Conservation (phyloP, 2,329 filamentous ascomycete genomes). For the Colletotrichum eleusines region DNA sequence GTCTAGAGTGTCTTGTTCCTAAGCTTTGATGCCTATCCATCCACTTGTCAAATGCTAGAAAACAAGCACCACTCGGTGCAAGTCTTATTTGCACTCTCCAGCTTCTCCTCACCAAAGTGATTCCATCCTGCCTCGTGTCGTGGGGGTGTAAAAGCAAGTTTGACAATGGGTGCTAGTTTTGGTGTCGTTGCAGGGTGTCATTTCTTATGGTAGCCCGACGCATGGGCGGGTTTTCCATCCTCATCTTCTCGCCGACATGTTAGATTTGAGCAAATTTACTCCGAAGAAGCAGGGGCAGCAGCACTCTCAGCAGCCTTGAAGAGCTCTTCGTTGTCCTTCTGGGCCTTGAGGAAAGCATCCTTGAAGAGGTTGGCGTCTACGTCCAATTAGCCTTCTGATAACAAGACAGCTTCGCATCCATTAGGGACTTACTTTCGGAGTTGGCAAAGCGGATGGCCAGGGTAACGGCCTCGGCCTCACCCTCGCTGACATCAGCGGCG, state of each 20-base stretch:
- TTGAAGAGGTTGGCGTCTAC: constrained; percentile 97
- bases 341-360: constrained; percentile 95
- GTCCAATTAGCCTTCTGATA: constrained; percentile 46
- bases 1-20: constrained; percentile 41
- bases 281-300: constrained; percentile 44
- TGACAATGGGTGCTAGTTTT: constrained; percentile 35
- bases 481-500: constrained; percentile 96
- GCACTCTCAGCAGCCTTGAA: constrained; percentile 67
- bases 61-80: constrained; percentile 41
- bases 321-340: constrained; percentile 93
- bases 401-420: neutral
- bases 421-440: constrained; percentile 82
- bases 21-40: constrained; percentile 41
- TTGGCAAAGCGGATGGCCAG: constrained; percentile 98
- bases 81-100: constrained; percentile 40
- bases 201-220: constrained; percentile 4
- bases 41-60: constrained; percentile 29
- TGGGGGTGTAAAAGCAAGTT: constrained; percentile 32
- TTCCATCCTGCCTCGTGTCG: constrained; percentile 29
- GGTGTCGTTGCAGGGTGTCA: constrained; percentile 27
- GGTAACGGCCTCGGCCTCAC: constrained; percentile 94
- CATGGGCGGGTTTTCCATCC: constrained; percentile 17
- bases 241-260: constrained; percentile 9
- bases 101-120: constrained; percentile 29
- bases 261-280: constrained; percentile 28